Evolutionary conservation across 176 grass and related monocot genomes (phyloP).

Genomic region (Bonia amplexicaulis): DNA sequence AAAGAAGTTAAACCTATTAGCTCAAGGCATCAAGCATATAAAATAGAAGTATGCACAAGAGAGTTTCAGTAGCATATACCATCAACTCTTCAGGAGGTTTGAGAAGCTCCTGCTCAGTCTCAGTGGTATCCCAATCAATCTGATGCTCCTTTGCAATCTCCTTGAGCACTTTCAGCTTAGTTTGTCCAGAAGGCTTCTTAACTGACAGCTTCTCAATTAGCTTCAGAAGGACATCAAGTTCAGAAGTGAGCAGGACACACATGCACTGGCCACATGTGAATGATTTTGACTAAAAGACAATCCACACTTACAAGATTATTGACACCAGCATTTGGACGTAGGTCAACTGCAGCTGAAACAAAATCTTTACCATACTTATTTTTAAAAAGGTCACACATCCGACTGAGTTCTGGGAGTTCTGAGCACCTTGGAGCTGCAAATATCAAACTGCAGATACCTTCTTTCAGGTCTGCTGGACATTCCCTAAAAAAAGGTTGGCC

Average conservation of each 20-base stretch:
- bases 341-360: slow-evolving; percentile 67
- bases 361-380: slow-evolving; percentile 98
- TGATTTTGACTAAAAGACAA: not conserved
- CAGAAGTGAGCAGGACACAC: slow-evolving; percentile 12
- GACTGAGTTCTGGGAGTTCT: slow-evolving; percentile 75
- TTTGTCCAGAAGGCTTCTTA: slow-evolving; percentile 79
- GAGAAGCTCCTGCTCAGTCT: slow-evolving; percentile 89
- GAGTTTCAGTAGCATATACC: slow-evolving; percentile 25
- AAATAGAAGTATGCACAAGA: slow-evolving; percentile 16
- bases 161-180: slow-evolving; percentile 81
- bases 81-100: slow-evolving; percentile 68
- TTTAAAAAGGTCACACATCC: slow-evolving; percentile 74
- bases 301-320: slow-evolving; percentile 66
- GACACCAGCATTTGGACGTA: slow-evolving; percentile 71
- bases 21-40: not conserved
- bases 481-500: slow-evolving; percentile 44
- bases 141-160: slow-evolving; percentile 92
- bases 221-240: slow-evolving; percentile 43
- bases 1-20: slow-evolving; percentile 33
- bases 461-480: slow-evolving; percentile 87
- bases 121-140: slow-evolving; percentile 69
- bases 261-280: not conserved
- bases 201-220: slow-evolving; percentile 93
- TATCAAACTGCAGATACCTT: slow-evolving; percentile 97
- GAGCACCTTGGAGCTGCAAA: slow-evolving; percentile 95